A percentile compares a stretch with the other conserved stretches of the same genome.
These are phyloP conservation scores for Crassisporium funariophilum DNA, from an alignment of 768 basidiomycete genomes.

Conservation along the genomic window DNA sequence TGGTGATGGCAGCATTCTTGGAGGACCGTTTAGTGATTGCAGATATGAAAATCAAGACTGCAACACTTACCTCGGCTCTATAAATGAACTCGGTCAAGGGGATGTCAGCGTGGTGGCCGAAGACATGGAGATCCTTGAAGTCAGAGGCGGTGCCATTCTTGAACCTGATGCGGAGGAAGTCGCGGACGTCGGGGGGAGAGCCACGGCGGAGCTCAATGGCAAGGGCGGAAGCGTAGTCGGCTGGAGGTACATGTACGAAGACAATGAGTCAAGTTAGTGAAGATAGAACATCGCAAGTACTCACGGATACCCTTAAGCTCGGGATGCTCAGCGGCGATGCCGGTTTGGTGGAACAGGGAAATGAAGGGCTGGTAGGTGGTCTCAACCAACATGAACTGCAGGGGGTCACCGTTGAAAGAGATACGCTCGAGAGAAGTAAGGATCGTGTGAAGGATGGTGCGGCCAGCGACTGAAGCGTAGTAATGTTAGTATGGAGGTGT, in stretches of 20 bases:
- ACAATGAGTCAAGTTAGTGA: constrained; percentile 1
- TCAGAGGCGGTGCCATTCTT: constrained; percentile 72
- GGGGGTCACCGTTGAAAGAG: constrained; percentile 76
- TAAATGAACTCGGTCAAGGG: constrained; percentile 86
- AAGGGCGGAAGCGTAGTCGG: constrained; percentile 72
- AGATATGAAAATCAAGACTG: background rate
- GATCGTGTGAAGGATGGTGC: constrained; percentile 74
- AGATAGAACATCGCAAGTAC: constrained; percentile 30
- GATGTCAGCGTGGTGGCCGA: constrained; percentile 74
- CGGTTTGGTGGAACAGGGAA: constrained; percentile 81
- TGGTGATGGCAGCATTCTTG: constrained; percentile 54
- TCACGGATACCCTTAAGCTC: constrained; percentile 65
- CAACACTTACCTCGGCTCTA: constrained; percentile 63
- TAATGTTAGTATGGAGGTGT: background rate
- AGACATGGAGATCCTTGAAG: constrained; percentile 72
- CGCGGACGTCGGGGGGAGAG: constrained; percentile 71
- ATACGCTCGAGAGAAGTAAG: constrained; percentile 74
- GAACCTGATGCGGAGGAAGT: constrained; percentile 85
- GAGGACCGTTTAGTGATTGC: background rate
- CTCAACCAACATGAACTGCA: constrained; percentile 77
- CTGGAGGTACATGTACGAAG: constrained; percentile 39
- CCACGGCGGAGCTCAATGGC: constrained; percentile 81
- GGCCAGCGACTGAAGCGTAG: constrained; percentile 67
- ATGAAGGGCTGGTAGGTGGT: constrained; percentile 92
- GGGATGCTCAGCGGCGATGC: constrained; percentile 57